These are phyloP conservation scores for Colletotrichum nymphaeae DNA, from an alignment of 2,329 filamentous ascomycete genomes.

Conservation along the genomic window DNA sequence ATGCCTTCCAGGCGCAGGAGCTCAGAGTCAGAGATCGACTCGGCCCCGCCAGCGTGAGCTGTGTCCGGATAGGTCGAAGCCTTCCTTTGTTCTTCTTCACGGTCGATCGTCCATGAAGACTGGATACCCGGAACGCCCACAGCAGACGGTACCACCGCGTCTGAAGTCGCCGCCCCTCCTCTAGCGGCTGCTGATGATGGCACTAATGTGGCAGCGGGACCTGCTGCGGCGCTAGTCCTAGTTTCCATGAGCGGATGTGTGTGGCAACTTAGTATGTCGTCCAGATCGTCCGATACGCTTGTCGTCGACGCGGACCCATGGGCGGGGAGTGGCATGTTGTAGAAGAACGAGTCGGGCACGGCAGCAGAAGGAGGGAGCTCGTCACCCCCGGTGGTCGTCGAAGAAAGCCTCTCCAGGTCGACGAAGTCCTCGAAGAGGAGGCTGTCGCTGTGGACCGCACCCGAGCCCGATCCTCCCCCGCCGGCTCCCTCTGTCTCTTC, in stretches of 20 bases:
- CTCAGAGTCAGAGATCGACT: constrained; percentile 60
- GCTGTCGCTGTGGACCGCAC: constrained; percentile 20
- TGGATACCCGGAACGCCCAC: constrained; percentile 26
- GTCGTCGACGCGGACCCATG: constrained; percentile 33
- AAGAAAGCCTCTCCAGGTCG: constrained; percentile 38
- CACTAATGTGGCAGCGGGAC: constrained; percentile 34
- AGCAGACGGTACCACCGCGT: constrained; percentile 20
- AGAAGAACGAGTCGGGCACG: constrained; percentile 36
- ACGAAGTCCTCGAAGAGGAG: constrained; percentile 45
- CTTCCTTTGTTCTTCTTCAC: constrained; percentile 35
- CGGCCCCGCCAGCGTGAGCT: constrained; percentile 29
- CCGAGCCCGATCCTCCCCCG: constrained; percentile 16
- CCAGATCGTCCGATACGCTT: constrained; percentile 37
- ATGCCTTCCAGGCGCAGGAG: constrained; percentile 60
- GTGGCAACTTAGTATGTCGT: constrained; percentile 36
- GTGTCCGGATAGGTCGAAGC: constrained; percentile 36
- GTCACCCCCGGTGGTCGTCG: constrained; percentile 20
- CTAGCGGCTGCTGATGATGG: constrained; percentile 31
- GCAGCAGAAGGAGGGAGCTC: constrained; percentile 23
- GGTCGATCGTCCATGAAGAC: constrained; percentile 35
- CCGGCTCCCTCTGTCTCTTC: constrained; percentile 19
- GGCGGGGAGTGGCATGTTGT: constrained; percentile 32
- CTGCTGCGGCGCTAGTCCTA: constrained; percentile 35
- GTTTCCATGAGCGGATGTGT: constrained; percentile 26
- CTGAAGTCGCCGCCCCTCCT: constrained; percentile 20